These are phyloP conservation scores for Rubia yunnanensis DNA, from an alignment of 257 asterid genomes.

Conservation along the genomic window DNA sequence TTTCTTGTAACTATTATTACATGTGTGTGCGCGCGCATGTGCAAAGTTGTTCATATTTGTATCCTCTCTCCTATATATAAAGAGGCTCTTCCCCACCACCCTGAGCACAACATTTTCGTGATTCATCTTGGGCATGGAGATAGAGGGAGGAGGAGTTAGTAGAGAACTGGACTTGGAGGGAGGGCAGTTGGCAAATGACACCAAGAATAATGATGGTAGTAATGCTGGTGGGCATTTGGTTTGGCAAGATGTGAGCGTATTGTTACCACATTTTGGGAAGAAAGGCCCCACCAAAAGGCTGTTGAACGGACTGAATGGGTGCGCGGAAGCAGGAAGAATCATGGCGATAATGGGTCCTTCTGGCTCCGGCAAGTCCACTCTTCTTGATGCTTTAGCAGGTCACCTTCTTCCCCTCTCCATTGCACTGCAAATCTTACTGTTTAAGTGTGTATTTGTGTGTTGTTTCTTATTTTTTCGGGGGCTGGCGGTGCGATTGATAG, in stretches of 20 bases:
- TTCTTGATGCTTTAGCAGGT: slow-evolving; percentile 78
- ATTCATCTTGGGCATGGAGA: neutral
- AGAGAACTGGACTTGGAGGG: neutral
- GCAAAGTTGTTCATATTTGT: neutral
- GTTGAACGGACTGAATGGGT: slow-evolving; percentile 57
- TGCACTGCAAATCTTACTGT: neutral
- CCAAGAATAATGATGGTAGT: neutral
- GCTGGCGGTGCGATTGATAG: too few relatives aligned
- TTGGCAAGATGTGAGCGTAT: slow-evolving; percentile 69
- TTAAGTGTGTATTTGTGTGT: neutral
- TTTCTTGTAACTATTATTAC: too few relatives aligned
- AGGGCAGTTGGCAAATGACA: too few relatives aligned
- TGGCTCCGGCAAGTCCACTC: slow-evolving; percentile 28
- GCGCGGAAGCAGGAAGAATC: slow-evolving; percentile 72
- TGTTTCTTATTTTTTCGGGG: neutral
- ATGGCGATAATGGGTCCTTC: slow-evolving; percentile 97
- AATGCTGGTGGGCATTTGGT: slow-evolving; percentile 31
- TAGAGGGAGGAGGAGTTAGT: slow-evolving; percentile 10
- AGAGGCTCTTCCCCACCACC: neutral
- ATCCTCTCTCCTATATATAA: neutral
- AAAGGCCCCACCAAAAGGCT: slow-evolving; percentile 57
- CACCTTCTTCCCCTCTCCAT: neutral
- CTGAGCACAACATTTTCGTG: neutral
- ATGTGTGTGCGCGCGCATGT: too few relatives aligned
- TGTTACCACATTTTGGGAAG: slow-evolving; percentile 57